phyloP scores from a whole-genome alignment of 148 eudicot species.

The Spergularia marina region DNA sequence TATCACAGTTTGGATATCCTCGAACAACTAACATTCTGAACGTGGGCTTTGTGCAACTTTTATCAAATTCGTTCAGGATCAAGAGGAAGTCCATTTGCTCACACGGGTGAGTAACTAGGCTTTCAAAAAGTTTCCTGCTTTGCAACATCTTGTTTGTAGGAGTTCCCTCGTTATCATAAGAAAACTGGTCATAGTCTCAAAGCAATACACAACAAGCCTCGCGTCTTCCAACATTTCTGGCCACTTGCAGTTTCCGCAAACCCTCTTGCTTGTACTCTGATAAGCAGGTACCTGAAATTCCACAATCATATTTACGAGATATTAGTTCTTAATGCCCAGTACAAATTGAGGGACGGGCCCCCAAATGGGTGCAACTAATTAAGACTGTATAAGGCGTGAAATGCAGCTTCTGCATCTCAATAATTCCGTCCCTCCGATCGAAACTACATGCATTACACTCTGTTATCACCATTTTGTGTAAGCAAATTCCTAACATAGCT shows the following conservation, averaged over 20 bases:
- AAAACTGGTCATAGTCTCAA: conserved; percentile 71
- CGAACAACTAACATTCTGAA: conserved; percentile 78
- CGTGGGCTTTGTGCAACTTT: conserved; percentile 72
- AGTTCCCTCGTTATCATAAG: conserved; percentile 46
- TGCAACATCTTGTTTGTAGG: conserved; percentile 65
- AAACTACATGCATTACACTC: not conserved
- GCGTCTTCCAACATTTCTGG: conserved; percentile 92
- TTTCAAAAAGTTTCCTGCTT: conserved; percentile 77
- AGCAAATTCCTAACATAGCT: no score
- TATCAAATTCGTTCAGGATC: conserved; percentile 70
- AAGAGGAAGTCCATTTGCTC: conserved; percentile 80
- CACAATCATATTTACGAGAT: not conserved
- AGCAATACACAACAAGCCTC: conserved; percentile 70
- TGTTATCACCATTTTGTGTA: not conserved
- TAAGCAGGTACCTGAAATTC: conserved; percentile 71
- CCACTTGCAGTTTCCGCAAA: conserved; percentile 90
- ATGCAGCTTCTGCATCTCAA: not conserved
- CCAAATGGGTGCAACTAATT: no score
- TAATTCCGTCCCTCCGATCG: not conserved
- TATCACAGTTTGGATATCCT: conserved; percentile 76
- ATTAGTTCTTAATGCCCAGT: no score
- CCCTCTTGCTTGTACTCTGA: conserved; percentile 85
- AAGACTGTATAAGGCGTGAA: not conserved
- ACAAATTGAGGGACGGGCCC: not conserved
- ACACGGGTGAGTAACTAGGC: conserved; percentile 75